Evolutionary conservation across 371 early-diverging fungal species (phyloP).

Genomic region (Entomophthora muscae): DNA sequence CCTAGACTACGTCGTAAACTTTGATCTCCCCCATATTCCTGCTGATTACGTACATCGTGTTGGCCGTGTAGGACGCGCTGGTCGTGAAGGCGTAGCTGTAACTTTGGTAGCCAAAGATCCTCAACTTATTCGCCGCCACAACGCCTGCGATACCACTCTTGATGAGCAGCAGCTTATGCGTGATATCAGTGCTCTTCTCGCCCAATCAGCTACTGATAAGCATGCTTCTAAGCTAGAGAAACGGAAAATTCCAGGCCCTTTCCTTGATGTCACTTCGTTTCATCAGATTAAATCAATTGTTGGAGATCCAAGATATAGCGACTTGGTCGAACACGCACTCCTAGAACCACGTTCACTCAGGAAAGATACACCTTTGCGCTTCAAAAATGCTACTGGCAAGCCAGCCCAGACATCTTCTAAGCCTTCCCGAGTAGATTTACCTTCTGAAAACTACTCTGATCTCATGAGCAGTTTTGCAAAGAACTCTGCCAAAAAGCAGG

Average conservation of each 20-base stretch:
- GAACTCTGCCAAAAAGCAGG: not conserved
- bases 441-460: not conserved
- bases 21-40: not conserved
- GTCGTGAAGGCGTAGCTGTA: not conserved
- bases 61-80: not conserved
- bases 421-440: not conserved
- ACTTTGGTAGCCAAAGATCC: slow-evolving; percentile 1
- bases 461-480: not conserved
- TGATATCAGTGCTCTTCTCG: not conserved
- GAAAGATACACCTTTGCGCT: too few relatives aligned
- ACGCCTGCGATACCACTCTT: not conserved
- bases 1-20: slow-evolving; percentile 6
- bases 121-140: not conserved
- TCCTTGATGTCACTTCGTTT: not conserved
- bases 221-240: not conserved
- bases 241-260: slow-evolving; percentile 8
- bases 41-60: slow-evolving; percentile 6
- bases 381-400: not conserved
- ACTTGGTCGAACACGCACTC: not conserved
- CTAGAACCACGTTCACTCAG: not conserved
- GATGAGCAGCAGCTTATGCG: slow-evolving; percentile 2
- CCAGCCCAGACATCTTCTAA: not conserved
- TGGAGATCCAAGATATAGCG: not conserved
- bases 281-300: not conserved
- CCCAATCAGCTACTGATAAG: not conserved